Evolutionary conservation across 768 basidiomycete species (phyloP).

Genomic region (Auriscalpium orientale): DNA sequence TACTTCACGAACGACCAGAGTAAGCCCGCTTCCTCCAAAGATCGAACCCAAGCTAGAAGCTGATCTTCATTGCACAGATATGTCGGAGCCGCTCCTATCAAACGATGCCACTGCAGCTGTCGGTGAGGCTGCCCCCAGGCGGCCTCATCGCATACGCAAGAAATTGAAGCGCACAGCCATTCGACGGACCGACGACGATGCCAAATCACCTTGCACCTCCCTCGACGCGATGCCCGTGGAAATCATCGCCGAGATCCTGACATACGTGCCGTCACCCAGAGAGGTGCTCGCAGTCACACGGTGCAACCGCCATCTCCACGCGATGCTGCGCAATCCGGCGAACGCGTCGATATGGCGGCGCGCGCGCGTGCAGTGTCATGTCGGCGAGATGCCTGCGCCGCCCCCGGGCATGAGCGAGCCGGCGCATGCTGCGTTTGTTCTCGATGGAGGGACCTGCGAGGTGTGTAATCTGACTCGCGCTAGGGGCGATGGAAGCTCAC

Average conservation of each 20-base stretch:
- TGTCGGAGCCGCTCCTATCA: too few species aligned
- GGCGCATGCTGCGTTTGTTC: constrained; percentile 58
- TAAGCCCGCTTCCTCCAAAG: too few species aligned
- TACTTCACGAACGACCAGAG: too few species aligned
- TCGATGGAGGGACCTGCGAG: constrained; percentile 49
- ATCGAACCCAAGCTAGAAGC: too few species aligned
- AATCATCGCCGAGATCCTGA: constrained; percentile 55
- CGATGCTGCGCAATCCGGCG: constrained; percentile 37
- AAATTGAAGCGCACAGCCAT: too few species aligned
- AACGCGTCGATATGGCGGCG: constrained; percentile 53
- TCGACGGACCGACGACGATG: too few species aligned
- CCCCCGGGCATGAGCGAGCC: constrained; percentile 42
- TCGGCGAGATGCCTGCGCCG: constrained; percentile 34
- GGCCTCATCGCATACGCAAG: too few species aligned
- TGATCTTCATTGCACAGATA: too few species aligned
- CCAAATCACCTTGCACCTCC: neutral
- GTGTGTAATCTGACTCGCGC: constrained; percentile 25
- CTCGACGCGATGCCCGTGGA: constrained; percentile 44
- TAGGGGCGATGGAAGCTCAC: neutral
- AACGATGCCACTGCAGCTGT: too few species aligned
- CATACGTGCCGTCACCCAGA: constrained; percentile 41
- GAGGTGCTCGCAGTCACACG: constrained; percentile 55
- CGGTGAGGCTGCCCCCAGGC: too few species aligned
- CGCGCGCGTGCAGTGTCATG: constrained; percentile 34
- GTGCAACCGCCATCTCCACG: constrained; percentile 46